A percentile compares a stretch with the other conserved stretches of the same genome.
Conservation (phyloP, 352 stramenopile species). For the Phytopythium litorale region DNA sequence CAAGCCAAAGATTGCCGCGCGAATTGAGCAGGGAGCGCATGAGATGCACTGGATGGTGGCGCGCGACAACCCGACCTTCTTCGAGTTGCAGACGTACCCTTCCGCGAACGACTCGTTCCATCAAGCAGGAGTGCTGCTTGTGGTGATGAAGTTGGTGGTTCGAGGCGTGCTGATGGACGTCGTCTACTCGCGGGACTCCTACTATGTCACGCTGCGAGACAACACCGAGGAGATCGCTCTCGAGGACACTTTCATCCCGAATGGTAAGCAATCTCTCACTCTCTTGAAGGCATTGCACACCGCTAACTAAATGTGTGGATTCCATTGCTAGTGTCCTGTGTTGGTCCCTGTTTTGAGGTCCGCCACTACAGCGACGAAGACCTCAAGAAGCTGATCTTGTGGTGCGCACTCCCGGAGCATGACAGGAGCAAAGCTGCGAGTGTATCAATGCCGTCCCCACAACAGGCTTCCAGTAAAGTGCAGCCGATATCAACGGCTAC, state of each 20-base stretch:
- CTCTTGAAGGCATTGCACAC: background rate
- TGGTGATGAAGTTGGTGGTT: conserved; percentile 73
- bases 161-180: conserved; percentile 58
- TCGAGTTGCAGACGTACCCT: conserved; percentile 55
- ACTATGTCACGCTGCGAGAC: conserved; percentile 50
- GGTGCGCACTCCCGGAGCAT: conserved; percentile 39
- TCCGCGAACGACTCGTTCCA: conserved; percentile 36
- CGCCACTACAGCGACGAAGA: conserved; percentile 37
- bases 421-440: background rate
- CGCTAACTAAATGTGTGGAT: background rate
- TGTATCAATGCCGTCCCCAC: conserved; percentile 10
- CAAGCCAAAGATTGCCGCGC: conserved; percentile 46
- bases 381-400: conserved; percentile 57
- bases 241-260: conserved; percentile 59
- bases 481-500: conserved; percentile 3
- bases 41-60: conserved; percentile 56
- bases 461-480: conserved; percentile 15
- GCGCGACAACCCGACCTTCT: conserved; percentile 46
- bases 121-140: conserved; percentile 32
- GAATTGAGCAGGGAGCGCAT: conserved; percentile 34
- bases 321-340: conserved; percentile 25
- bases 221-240: conserved; percentile 52
- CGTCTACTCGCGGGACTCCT: conserved; percentile 58
- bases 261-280: conserved; percentile 17
- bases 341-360: conserved; percentile 38